phyloP scores from a whole-genome alignment of 768 basidiomycete species.

The Hygrophorus russula region DNA sequence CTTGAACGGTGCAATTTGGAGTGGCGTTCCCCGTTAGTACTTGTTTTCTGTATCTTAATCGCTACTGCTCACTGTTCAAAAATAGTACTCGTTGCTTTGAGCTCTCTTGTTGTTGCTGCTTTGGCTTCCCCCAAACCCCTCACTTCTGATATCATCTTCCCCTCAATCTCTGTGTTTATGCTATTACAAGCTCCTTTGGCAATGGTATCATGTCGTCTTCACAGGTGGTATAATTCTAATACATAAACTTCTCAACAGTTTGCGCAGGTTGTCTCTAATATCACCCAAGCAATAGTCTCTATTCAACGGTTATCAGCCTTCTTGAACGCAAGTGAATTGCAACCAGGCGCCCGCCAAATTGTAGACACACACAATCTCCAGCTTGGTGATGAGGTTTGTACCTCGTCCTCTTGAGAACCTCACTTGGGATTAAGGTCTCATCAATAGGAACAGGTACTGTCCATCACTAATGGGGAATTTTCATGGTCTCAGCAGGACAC shows the following conservation, averaged over 20 bases:
- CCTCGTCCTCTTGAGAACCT: background rate
- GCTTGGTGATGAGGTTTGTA: slow-evolving; percentile 45
- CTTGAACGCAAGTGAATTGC: slow-evolving; percentile 69
- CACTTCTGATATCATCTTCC: slow-evolving; percentile 90
- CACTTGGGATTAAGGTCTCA: no score
- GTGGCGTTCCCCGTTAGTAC: slow-evolving; percentile 33
- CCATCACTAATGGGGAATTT: slow-evolving; percentile 72
- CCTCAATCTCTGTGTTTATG: slow-evolving; percentile 84
- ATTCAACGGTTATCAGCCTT: slow-evolving; percentile 69
- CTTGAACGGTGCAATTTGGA: slow-evolving; percentile 57
- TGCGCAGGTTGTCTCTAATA: slow-evolving; percentile 61
- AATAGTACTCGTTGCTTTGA: slow-evolving; percentile 65
- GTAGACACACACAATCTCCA: slow-evolving; percentile 28
- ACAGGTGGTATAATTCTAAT: background rate
- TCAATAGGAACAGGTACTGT: slow-evolving; percentile 35
- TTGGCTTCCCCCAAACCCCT: slow-evolving; percentile 51
- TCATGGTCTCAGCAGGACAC: slow-evolving; percentile 49
- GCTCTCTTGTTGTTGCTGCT: slow-evolving; percentile 70
- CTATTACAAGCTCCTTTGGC: slow-evolving; percentile 78
- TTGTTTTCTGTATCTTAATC: background rate
- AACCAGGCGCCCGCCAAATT: slow-evolving; percentile 57
- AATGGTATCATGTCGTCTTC: slow-evolving; percentile 39
- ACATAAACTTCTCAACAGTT: slow-evolving; percentile 28
- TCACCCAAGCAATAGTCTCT: slow-evolving; percentile 82
- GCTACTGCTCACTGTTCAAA: slow-evolving; percentile 28